Base-by-base conservation (phyloP, 495 filamentous ascomycete genomes). In the Aspergillus incahuasiensis region DNA sequence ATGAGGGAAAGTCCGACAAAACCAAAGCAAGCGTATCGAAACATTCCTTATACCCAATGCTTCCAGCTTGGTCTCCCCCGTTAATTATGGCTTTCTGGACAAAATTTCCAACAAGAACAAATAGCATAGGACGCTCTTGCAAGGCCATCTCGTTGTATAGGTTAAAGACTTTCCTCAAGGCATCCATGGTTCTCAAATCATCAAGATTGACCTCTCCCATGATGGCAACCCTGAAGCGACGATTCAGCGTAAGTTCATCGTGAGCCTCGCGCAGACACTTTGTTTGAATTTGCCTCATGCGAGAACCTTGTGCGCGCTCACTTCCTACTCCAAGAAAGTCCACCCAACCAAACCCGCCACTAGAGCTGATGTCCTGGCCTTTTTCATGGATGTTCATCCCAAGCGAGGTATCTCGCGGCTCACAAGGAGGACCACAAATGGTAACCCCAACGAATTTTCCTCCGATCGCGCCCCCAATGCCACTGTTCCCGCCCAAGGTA, bases 311-410 rank as follows among this genome's bases (percentile, higher is more conserved):
- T 21, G 90, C 90, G 48, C 92, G 86, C 67, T 96, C 91, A 57
- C 89, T 92, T 7, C 94, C 94, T 2, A 92, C 82, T 19, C 95
- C 94, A 0, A 96, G 71, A 67, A 97, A 97, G 64, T 99, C 95
- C 8, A 96, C 87, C 89, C 95, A 97, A 11, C 94, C 95, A 65
- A 97, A 95, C 1, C 89, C 91, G 18, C 88, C 87, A 56, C 86
- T 82, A 16, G 82, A 85, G 38, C 72, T 75, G 20, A 75, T 62
- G 59, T 86, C 80, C 60, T 79, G 76, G 18, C 65, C 71, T 12
- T 68, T 77, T 21, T 74, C 71, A 32, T 76, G 79, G 34, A 77
- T 82, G 49, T 71, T 81, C 28, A 89, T 80, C 24, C 94, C 92
- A 15, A 96, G 75, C 3, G 88, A 91, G 20, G 82, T 81, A 35